Evolutionary conservation across 169 alveolate species (phyloP).

Genomic region (Cryptosporidium parvum): DNA sequence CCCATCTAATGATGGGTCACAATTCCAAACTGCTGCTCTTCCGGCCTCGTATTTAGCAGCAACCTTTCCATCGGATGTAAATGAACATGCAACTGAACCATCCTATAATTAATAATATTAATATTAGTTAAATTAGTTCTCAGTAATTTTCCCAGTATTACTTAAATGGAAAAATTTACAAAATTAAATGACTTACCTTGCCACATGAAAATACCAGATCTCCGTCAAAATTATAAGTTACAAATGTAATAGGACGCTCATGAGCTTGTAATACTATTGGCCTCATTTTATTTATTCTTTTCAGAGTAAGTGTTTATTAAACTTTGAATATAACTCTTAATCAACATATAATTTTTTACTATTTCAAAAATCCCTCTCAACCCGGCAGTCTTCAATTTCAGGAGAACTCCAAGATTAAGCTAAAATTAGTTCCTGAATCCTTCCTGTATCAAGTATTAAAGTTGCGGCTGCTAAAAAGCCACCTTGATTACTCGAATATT

Average conservation of each 20-base stretch:
- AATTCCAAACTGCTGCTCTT: conserved; percentile 89
- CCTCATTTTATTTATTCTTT: conserved; percentile 80
- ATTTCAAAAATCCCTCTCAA: neutral
- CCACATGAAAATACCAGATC: conserved; percentile 91
- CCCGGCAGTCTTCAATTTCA: neutral
- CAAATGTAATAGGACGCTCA: conserved; percentile 91
- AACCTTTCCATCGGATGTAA: conserved; percentile 70
- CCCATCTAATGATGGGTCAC: conserved; percentile 88
- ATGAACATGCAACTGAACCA: conserved; percentile 80
- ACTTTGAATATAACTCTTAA: conserved; percentile 5
- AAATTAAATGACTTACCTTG: conserved; percentile 82
- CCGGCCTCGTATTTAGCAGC: conserved; percentile 90
- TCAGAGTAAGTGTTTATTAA: neutral
- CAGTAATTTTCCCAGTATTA: neutral
- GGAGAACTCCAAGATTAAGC: neutral
- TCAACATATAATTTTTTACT: neutral
- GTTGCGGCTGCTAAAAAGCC: neutral
- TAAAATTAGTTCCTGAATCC: neutral
- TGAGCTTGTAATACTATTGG: conserved; percentile 89
- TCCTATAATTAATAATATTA: conserved; percentile 72
- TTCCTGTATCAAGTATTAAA: neutral
- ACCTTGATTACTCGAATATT: neutral
- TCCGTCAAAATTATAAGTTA: conserved; percentile 89
- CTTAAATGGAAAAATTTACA: neutral
- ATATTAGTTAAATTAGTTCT: neutral